Evolutionary conservation across 2,329 filamentous ascomycete species (phyloP).

Genomic region (Sporothrix luriei): DNA sequence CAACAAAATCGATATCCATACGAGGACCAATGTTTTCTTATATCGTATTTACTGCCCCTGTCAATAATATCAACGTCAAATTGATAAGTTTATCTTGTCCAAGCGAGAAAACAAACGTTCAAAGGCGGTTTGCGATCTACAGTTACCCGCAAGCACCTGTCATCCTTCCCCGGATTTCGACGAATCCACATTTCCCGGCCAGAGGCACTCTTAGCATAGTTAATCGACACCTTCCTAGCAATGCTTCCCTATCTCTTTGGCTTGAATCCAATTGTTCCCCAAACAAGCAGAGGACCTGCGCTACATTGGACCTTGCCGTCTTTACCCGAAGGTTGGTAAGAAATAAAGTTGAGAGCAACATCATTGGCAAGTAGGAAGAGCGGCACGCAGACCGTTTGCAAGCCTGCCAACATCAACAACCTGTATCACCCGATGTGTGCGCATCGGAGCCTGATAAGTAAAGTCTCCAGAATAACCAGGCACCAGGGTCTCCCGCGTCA

Average conservation of each 20-base stretch:
- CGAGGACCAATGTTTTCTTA: too few relatives aligned
- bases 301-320: background rate
- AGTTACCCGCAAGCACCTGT: background rate
- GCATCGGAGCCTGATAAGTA: background rate
- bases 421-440: background rate
- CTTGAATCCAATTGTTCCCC: background rate
- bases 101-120: background rate
- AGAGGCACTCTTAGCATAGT: too few relatives aligned
- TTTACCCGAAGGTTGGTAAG: constrained; percentile 6
- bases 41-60: too few relatives aligned
- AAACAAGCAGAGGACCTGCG: background rate
- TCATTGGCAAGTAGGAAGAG: background rate
- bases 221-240: too few relatives aligned
- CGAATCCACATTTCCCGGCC: background rate
- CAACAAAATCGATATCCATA: too few relatives aligned
- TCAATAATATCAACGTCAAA: too few relatives aligned
- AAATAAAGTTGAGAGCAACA: background rate
- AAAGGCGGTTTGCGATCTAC: too few relatives aligned
- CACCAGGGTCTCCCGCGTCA: background rate
- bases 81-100: background rate
- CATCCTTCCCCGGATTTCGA: background rate
- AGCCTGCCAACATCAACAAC: background rate
- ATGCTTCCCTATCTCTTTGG: background rate
- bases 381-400: background rate
- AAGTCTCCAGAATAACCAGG: background rate